Conservation (phyloP, 139 green algal genomes). For the Coelastrella sp. region DNA sequence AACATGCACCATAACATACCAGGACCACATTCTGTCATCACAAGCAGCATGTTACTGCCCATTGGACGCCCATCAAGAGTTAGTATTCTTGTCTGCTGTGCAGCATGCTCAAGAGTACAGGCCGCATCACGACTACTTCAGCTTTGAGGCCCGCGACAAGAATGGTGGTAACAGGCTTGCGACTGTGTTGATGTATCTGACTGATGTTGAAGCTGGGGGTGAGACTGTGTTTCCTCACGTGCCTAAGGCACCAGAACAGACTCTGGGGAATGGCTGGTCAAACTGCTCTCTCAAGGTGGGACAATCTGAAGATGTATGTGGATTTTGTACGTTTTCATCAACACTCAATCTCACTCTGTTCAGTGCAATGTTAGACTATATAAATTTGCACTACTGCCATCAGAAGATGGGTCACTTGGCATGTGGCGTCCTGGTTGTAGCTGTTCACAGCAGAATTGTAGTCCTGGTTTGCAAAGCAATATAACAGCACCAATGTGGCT, state of each 20-base stretch:
- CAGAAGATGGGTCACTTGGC: too few species aligned
- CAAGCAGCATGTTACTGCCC: too few species aligned
- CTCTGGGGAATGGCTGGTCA: conserved; percentile 41
- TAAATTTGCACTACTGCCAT: too few species aligned
- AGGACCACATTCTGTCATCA: too few species aligned
- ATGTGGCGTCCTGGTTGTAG: too few species aligned
- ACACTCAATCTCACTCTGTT: neutral
- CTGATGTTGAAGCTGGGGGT: conserved; percentile 81
- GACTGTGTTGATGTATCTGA: conserved; percentile 89
- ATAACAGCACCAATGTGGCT: too few species aligned
- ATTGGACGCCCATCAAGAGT: neutral
- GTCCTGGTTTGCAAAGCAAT: too few species aligned
- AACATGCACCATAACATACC: too few species aligned
- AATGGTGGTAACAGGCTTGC: conserved; percentile 78
- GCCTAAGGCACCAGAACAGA: conserved; percentile 39
- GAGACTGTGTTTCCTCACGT: conserved; percentile 74
- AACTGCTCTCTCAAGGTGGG: conserved; percentile 60
- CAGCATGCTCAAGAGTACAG: conserved; percentile 39
- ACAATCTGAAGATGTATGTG: too few species aligned
- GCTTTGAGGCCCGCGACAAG: conserved; percentile 43
- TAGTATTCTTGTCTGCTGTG: neutral
- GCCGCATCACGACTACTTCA: conserved; percentile 67
- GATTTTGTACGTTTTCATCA: too few species aligned
- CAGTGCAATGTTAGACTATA: too few species aligned
- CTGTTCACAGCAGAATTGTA: too few species aligned